Percentiles rank a stretch among this genome's conserved stretches.
phyloP scores from a whole-genome alignment of 2,329 filamentous ascomycete genomes.

The Neospermospora avenae region DNA sequence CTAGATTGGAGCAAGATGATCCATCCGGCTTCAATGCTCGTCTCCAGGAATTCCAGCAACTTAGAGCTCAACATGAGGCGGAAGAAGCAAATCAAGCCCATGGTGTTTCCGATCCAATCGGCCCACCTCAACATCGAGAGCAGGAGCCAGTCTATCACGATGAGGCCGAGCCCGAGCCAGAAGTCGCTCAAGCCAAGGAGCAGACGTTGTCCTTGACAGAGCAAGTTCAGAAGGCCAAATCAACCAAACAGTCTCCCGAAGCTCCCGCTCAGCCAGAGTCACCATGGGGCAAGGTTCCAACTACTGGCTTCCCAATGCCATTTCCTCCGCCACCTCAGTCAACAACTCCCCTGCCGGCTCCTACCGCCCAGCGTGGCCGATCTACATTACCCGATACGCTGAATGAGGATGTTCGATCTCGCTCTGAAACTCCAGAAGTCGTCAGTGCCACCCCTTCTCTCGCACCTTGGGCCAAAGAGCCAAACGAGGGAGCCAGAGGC shows the following conservation, averaged over 20 bases:
- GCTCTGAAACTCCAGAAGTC: conserved; percentile 71
- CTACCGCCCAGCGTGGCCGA: conserved; percentile 78
- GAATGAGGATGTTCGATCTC: conserved; percentile 62
- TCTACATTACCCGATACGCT: conserved; percentile 79
- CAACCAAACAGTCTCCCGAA: conserved; percentile 54
- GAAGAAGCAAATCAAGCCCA: conserved; percentile 36
- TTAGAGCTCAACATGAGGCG: conserved; percentile 70
- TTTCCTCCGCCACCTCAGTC: conserved; percentile 66
- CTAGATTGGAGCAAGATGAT: conserved; percentile 59
- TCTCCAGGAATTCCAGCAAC: conserved; percentile 77
- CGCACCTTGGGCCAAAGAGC: conserved; percentile 93
- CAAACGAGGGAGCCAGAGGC: conserved; percentile 70
- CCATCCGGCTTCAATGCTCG: conserved; percentile 58
- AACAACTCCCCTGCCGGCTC: conserved; percentile 79
- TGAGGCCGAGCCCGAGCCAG: conserved; percentile 20
- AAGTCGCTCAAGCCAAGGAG: conserved; percentile 24
- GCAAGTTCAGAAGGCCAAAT: conserved; percentile 74
- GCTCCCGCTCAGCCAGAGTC: conserved; percentile 43
- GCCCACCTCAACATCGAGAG: conserved; percentile 25
- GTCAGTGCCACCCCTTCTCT: conserved; percentile 61
- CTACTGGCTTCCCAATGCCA: conserved; percentile 71
- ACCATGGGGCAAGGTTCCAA: conserved; percentile 54
- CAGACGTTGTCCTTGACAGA: conserved; percentile 68
- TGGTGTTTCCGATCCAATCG: conserved; percentile 36
- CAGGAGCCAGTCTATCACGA: conserved; percentile 21